These are phyloP conservation scores for Ligustrum vulgare DNA, from an alignment of 257 asterid genomes.

Conservation along the genomic window DNA sequence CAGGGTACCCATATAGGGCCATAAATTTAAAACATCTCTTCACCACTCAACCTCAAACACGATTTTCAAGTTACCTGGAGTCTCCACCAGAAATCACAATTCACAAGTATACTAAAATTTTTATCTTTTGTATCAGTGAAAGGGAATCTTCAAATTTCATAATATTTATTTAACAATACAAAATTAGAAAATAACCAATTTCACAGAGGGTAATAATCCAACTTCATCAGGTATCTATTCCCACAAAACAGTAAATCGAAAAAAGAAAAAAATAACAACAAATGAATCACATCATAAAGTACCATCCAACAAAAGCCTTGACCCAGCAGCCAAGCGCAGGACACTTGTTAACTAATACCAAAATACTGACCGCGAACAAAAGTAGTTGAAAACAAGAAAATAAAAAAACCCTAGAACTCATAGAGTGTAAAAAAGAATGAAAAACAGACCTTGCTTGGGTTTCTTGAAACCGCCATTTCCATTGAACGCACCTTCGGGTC, in stretches of 20 bases:
- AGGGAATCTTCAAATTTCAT: neutral
- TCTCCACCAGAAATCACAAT: neutral
- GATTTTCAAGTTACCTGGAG: neutral
- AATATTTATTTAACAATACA: neutral
- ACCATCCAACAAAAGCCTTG: neutral
- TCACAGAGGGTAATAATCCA: neutral
- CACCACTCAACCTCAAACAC: neutral
- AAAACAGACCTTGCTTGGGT: constrained; percentile 51
- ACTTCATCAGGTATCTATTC: neutral
- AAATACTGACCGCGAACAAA: neutral
- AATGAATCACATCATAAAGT: constrained; percentile 1
- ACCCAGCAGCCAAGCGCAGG: neutral
- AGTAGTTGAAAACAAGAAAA: neutral
- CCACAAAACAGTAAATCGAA: neutral
- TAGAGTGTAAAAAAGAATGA: neutral
- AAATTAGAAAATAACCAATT: neutral
- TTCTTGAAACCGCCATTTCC: constrained; percentile 66
- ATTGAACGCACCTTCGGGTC: constrained; percentile 49
- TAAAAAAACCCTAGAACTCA: constrained; percentile 25
- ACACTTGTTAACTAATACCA: neutral
- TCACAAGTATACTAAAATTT: neutral
- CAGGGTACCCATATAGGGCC: neutral
- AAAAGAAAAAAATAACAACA: neutral
- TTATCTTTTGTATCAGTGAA: neutral
- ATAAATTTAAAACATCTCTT: neutral